Base-by-base conservation (phyloP, 176 grass and related monocot species). In the Avena sativa region DNA sequence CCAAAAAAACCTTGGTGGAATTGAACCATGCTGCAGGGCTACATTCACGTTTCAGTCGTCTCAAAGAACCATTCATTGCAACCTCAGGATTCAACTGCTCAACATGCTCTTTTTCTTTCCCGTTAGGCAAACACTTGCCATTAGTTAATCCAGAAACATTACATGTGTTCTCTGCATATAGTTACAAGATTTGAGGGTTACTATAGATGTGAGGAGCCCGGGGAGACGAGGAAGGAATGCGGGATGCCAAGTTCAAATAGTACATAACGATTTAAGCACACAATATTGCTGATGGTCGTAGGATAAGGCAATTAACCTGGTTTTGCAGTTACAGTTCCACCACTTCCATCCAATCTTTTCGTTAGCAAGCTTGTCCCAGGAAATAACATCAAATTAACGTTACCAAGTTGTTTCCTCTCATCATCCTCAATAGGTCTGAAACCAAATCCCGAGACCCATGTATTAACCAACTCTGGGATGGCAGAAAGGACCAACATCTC, bases 341-440 rank as follows among this genome's bases (percentile, higher is more conserved):
- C 84, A 76, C 19, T 59, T 83, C 53, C 87, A 81, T 89, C 84
- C 85, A 99, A 94, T 80, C 89, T 91, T 89, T 99, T 99, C 17
- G 91, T 94, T 63, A 99, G 77, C 52, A 99, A 79, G 64, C 83
- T 91, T 69, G 97, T 87, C 30, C 92, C 94, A 79, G 97, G 97
- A 93, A 99, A 94, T 57, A 96, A 86, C 97, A 99, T 94, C 79
- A 99, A 95, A 53, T 90, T 96, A 47, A 99, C 56, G 43, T 94
- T 78, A 86, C 82, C 80, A 15, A 99, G 89, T 30, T 87, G 85
- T 61, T 92, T 92, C 73, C 82, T 94, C 78, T 99, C 97, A 76
- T 81, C 62, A 76, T 99, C 83, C 75, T 89, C 76, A 11, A 99
- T 94, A 71, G 92, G 87, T 88, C 93, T 99, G 84, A 99, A 99